Percentiles rank a stretch among this genome's conserved stretches.
phyloP scores from a whole-genome alignment of 305 asterid species.

The Lippia alba region DNA sequence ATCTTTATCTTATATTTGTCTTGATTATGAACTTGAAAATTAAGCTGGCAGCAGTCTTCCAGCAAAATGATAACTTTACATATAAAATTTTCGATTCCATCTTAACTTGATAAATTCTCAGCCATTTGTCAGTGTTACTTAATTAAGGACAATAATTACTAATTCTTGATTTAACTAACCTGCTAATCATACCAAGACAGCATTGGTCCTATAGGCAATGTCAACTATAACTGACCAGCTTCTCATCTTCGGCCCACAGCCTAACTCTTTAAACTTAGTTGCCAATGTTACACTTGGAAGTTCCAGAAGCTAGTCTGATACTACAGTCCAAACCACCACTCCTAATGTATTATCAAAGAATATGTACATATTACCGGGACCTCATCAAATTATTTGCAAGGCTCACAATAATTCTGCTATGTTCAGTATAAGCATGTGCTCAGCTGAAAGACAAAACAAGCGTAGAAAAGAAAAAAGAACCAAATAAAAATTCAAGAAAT shows the following conservation, averaged over 20 bases:
- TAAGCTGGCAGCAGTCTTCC: slow-evolving; percentile 1
- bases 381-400: not conserved
- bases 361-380: not conserved
- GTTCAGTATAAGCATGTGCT: not conserved
- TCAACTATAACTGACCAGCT: slow-evolving; percentile 8
- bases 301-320: slow-evolving; percentile 2
- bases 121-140: not conserved
- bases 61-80: not conserved
- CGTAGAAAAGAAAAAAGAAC: not conserved
- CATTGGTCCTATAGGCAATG: not conserved
- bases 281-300: slow-evolving; percentile 7
- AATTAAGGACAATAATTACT: not conserved
- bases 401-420: not conserved
- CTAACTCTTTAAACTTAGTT: not conserved
- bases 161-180: not conserved
- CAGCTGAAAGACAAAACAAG: not conserved
- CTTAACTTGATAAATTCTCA: not conserved
- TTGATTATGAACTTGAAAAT: not conserved
- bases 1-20: not conserved
- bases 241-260: slow-evolving; percentile 5
- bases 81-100: not conserved
- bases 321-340: not conserved
- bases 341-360: not conserved
- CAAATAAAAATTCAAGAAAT: too few species aligned
- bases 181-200: not conserved